Percentiles rank a stretch among this genome's conserved stretches.
Evolutionary conservation across 2,329 filamentous ascomycete genomes (phyloP).

Genomic region (Pseudogymnoascus sp.): DNA sequence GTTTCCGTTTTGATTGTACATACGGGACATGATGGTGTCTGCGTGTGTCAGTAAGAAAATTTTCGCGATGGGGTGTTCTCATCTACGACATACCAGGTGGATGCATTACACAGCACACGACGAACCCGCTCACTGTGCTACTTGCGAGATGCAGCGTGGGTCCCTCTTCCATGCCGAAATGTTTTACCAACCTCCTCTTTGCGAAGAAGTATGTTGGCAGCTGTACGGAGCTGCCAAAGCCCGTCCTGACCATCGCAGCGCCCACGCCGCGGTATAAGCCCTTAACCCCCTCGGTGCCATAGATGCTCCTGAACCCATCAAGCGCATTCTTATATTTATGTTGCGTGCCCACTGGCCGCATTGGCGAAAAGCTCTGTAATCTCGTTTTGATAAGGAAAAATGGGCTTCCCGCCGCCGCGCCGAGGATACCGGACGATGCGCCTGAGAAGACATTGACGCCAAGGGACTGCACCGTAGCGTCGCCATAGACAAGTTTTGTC

Average conservation of each 20-base stretch:
- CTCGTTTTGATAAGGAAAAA: slow-evolving; percentile 98
- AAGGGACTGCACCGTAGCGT: slow-evolving; percentile 71
- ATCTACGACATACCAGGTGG: slow-evolving; percentile 61
- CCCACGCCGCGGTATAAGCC: slow-evolving; percentile 87
- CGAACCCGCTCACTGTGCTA: slow-evolving; percentile 85
- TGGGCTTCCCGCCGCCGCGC: slow-evolving; percentile 85
- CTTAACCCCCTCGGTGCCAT: slow-evolving; percentile 63
- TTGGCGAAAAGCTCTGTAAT: slow-evolving; percentile 87
- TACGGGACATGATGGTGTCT: slow-evolving; percentile 96
- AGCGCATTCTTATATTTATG: slow-evolving; percentile 81
- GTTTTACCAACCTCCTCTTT: slow-evolving; percentile 74
- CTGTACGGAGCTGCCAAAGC: slow-evolving; percentile 92
- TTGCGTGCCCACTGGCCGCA: slow-evolving; percentile 92
- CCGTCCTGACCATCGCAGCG: slow-evolving; percentile 91
- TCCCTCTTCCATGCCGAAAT: slow-evolving; percentile 85
- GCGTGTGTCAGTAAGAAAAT: slow-evolving; percentile 12
- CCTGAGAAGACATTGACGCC: slow-evolving; percentile 91
- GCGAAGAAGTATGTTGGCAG: slow-evolving; percentile 97
- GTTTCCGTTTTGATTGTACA: slow-evolving; percentile 98
- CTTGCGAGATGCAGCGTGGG: slow-evolving; percentile 81
- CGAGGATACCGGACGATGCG: slow-evolving; percentile 80
- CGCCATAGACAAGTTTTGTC: slow-evolving; percentile 62
- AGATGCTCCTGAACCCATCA: slow-evolving; percentile 78
- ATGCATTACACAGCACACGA: slow-evolving; percentile 97
- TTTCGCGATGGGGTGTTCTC: not conserved